Base-by-base conservation (phyloP, 306 rosid species). In the Sindora glabra region DNA sequence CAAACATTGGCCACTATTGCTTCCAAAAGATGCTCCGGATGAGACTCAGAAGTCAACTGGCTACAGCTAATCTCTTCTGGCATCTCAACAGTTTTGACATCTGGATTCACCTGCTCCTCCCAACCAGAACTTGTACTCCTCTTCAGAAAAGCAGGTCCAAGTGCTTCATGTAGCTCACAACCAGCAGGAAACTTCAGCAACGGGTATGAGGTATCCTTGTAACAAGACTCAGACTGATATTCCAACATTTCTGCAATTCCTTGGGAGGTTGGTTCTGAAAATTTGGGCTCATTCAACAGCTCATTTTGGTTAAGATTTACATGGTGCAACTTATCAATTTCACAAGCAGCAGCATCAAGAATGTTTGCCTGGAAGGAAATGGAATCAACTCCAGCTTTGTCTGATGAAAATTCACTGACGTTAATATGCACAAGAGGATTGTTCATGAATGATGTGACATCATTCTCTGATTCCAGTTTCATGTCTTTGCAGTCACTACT, bases 91-190 rank as follows among this genome's bases (percentile, higher is more conserved):
- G 65, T 48, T 76, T 54, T 62, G 67, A 73, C 42, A 62, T 81
- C 84, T 33, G 74, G 79, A 61, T 68, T 59, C 49, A 72, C 79
- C 71, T 64, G 79, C 2, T 59, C 60, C 47, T 48, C 57, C 78
- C 53, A 78, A 57, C 77, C 86, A 67, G 72, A 77, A 67, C 67
- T 69, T 41, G 67, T 66, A 55, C 76, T 74, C 64, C 69, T 79
- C 77, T 65, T 79, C 48, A 69, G 58, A 82, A 86, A 89, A 64
- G 77, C 81, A 24, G 95, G 91, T 64, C 99, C 99, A 54, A 94
- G 95, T 29, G 83, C 99, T 86, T 94, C 97, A 42, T 84, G 90
- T 41, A 94, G 87, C 79, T 94, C 99, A 69, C 79, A 89, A 32
- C 94, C 99, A 76, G 95, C 95, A 77, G 97, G 97, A 72, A 94